Evolutionary conservation across 345 rosid species (phyloP), one percentile per base, ranked within the genome.

Genomic region (Citrus australasica): DNA sequence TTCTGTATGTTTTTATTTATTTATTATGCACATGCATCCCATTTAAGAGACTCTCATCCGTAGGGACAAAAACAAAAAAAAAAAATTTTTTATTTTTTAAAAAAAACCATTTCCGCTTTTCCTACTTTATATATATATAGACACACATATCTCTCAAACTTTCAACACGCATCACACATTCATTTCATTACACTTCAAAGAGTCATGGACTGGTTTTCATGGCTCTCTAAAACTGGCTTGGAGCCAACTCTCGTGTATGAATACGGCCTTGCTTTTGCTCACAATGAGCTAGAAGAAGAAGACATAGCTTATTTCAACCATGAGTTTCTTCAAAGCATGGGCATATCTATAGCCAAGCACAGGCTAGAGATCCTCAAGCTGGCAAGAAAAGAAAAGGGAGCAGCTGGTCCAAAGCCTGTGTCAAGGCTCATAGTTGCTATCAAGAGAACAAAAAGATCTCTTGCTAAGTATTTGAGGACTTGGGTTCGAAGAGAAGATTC

Each of bases 281-380:
- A 92, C 69, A 94, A 96, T 70, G 97, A 96, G 95, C 97, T 96
- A 59, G 97, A 90, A 72, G 88, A 88, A 76, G 97, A 89, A 37
- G 99, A 96, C 74, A 80, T 91, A 37, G 73, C 85, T 56, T 87
- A 91, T 88, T 92, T 96, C 87, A 90, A 89, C 89, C 99, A 96
- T 73, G 98, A 96, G 74, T 94, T 94, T 82, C 95, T 96, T 35
- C 99, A 91, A 22, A 96, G 99, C 97, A 89, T 96, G 87, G 99
- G 99, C 10, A 88, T 96, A 58, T 91, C 97, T 25, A 89, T 96
- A 73, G 98, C 99, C 78, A 96, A 94, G 74, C 98, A 96, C 81
- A 89, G 99, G 79, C 92, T 96, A 16, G 97, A 96, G 87, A 96
- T 96, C 71, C 87, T 96, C 74, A 96, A 94, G 85, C 95, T 94